Evolutionary conservation across 2,329 filamentous ascomycete species (phyloP).

Genomic region (Aspergillus hortae): DNA sequence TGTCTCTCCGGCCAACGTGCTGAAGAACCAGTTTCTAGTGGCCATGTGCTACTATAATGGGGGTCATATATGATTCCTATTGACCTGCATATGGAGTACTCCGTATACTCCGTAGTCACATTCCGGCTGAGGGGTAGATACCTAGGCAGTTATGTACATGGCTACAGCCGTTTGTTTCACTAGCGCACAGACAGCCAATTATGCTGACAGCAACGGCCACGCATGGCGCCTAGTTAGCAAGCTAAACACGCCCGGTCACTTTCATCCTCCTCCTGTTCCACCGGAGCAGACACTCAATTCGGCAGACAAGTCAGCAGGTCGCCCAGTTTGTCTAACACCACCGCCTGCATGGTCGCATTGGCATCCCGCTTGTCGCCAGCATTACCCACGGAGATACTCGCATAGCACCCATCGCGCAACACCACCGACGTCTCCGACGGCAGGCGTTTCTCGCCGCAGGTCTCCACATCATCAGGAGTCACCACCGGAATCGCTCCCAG

Average conservation of each 20-base stretch:
- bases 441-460: conserved; percentile 54
- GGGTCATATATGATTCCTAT: too few relatives aligned
- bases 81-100: too few relatives aligned
- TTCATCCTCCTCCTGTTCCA: too few relatives aligned
- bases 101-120: not conserved
- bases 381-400: conserved; percentile 61
- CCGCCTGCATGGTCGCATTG: conserved; percentile 48
- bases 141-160: not conserved
- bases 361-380: conserved; percentile 60
- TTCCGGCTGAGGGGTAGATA: too few relatives aligned
- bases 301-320: conserved; percentile 48
- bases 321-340: conserved; percentile 51
- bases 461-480: conserved; percentile 50
- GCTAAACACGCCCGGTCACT: not conserved
- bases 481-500: conserved; percentile 41
- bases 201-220: not conserved
- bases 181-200: not conserved
- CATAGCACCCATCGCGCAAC: conserved; percentile 51
- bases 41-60: too few relatives aligned
- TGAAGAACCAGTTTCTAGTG: not conserved
- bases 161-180: too few relatives aligned
- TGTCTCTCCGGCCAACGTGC: conserved; percentile 10
- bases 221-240: not conserved
- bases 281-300: not conserved
- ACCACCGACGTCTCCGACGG: conserved; percentile 59